Evolutionary conservation across 305 asterid species (phyloP).

Genomic region (Fraxinus sp.): DNA sequence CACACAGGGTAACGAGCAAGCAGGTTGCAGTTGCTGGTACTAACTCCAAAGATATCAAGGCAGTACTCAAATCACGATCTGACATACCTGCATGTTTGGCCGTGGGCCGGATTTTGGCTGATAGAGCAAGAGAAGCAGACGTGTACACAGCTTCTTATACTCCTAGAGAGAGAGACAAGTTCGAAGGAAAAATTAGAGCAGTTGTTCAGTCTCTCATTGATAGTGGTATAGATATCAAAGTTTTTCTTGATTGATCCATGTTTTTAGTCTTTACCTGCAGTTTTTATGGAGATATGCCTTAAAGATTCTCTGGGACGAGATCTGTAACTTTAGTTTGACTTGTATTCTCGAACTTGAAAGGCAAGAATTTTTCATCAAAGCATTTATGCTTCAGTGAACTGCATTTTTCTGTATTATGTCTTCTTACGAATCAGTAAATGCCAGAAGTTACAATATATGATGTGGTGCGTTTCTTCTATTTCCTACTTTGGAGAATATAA

Average conservation of each 20-base stretch:
- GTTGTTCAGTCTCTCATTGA: constrained; percentile 93
- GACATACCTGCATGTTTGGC: constrained; percentile 93
- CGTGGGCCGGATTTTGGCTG: constrained; percentile 67
- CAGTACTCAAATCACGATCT: constrained; percentile 71
- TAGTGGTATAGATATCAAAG: constrained; percentile 80
- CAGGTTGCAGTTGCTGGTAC: constrained; percentile 98
- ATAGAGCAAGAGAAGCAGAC: constrained; percentile 91
- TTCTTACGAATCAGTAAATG: background rate
- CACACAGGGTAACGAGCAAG: constrained; percentile 91
- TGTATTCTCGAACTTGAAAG: too few species aligned
- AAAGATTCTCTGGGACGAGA: background rate
- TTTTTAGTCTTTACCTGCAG: background rate
- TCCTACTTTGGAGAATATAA: background rate
- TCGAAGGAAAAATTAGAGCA: constrained; percentile 90
- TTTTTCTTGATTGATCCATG: constrained; percentile 67
- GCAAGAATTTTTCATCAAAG: background rate
- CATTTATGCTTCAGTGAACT: background rate
- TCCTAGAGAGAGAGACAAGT: constrained; percentile 89
- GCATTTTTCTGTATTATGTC: background rate
- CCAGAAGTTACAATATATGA: too few species aligned
- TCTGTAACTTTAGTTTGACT: background rate
- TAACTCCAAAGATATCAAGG: constrained; percentile 88
- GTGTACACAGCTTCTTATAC: constrained; percentile 84
- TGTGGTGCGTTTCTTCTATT: background rate
- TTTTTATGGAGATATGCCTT: background rate